phyloP scores from a whole-genome alignment of 148 eudicot species.

The Rhododendron simsii region DNA sequence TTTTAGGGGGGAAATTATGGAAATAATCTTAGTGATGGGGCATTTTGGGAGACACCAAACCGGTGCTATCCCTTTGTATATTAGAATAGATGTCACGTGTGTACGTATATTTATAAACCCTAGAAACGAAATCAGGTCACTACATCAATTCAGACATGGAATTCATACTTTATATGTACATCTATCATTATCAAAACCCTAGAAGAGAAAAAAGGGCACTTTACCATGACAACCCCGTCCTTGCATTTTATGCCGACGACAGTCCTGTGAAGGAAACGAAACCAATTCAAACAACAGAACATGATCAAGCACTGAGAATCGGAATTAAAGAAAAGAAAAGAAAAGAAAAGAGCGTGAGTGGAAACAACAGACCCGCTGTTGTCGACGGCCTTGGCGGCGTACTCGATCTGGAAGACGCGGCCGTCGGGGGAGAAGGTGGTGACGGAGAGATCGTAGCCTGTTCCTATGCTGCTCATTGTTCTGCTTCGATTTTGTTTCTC shows the following conservation, averaged over 20 bases:
- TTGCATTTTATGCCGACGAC: conserved; percentile 81
- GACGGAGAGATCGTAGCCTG: conserved; percentile 64
- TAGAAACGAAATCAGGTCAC: conserved; percentile 15
- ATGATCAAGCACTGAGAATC: background rate
- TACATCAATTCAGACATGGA: background rate
- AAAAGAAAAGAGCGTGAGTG: background rate
- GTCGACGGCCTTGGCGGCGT: conserved; percentile 67
- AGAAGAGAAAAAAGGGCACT: background rate
- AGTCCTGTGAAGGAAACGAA: conserved; percentile 32
- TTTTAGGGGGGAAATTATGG: background rate
- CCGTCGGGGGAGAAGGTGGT: conserved; percentile 73
- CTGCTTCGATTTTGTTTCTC: background rate
- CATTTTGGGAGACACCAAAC: background rate
- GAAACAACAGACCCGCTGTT: conserved; percentile 38
- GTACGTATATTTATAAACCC: conserved; percentile 28
- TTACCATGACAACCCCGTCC: conserved; percentile 79
- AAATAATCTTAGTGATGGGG: background rate
- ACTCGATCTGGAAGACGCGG: conserved; percentile 71
- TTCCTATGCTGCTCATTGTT: conserved; percentile 59
- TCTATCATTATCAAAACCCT: background rate
- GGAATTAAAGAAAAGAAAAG: background rate
- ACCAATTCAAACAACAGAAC: background rate
- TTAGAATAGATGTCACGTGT: background rate
- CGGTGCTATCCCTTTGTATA: background rate
- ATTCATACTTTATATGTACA: background rate